A percentile compares a stretch with the other conserved stretches of the same genome.
Conservation (phyloP, 2,329 filamentous ascomycete species). For the Eurotiales sp. region DNA sequence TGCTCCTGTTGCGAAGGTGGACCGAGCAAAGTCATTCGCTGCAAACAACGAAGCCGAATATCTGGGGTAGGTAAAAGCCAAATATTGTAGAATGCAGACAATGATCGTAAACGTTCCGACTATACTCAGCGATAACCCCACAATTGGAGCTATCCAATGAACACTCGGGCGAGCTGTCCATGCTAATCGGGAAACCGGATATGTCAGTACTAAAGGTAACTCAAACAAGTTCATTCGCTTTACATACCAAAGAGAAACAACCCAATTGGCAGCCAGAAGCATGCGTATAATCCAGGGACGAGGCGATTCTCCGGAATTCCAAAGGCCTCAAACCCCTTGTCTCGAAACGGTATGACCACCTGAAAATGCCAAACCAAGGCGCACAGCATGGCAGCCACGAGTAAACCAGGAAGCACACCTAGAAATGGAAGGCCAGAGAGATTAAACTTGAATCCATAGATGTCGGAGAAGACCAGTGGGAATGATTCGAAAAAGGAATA, state of each 20-base stretch:
- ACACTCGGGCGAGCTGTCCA: no score
- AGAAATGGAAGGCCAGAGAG: conserved; percentile 59
- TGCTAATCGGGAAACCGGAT: no score
- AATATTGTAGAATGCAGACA: conserved; percentile 42
- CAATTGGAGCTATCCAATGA: no score
- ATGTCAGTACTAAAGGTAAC: no score
- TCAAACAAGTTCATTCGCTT: no score
- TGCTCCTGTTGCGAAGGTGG: conserved; percentile 25
- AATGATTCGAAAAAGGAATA: conserved; percentile 64
- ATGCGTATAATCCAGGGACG: conserved; percentile 50
- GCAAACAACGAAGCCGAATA: conserved; percentile 36
- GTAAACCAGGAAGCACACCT: conserved; percentile 55
- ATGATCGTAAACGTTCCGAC: conserved; percentile 36
- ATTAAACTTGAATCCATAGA: conserved; percentile 59
- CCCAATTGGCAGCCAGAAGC: conserved; percentile 51
- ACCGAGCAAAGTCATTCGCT: conserved; percentile 32
- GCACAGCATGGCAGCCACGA: conserved; percentile 50
- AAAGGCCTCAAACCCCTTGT: conserved; percentile 48
- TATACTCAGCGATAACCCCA: conserved; percentile 39
- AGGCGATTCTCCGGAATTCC: conserved; percentile 54
- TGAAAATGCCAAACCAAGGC: conserved; percentile 51
- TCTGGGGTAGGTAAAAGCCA: conserved; percentile 31
- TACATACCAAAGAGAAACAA: conserved; percentile 49
- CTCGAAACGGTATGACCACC: conserved; percentile 45
- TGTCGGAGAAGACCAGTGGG: conserved; percentile 58